These are phyloP conservation scores for Akebia trifoliata DNA, from an alignment of 164 flowering plant genomes.

Conservation along the genomic window DNA sequence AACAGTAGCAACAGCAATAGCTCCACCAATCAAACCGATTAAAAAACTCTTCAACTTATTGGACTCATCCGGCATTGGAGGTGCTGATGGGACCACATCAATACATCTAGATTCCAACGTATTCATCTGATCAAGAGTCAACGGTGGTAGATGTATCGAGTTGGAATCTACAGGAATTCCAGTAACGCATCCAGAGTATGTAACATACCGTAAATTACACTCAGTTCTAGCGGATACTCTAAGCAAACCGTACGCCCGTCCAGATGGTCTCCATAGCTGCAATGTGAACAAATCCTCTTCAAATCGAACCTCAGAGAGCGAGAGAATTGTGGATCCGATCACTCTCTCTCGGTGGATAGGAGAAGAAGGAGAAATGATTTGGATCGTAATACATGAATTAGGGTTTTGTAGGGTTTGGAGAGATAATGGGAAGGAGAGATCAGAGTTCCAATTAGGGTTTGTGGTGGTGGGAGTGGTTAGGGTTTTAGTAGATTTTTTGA, in stretches of 20 bases:
- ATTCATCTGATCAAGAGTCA: neutral
- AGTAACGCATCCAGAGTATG: slow-evolving; percentile 7
- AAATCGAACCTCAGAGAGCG: slow-evolving; percentile 1
- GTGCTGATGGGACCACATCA: slow-evolving; percentile 9
- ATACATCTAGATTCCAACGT: neutral
- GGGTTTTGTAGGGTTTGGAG: slow-evolving; percentile 11
- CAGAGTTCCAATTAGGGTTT: slow-evolving; percentile 7
- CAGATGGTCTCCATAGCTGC: slow-evolving; percentile 21
- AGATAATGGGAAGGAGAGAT: slow-evolving; percentile 12
- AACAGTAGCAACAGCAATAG: slow-evolving; percentile 13
- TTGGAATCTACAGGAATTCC: slow-evolving; percentile 10
- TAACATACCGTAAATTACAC: neutral
- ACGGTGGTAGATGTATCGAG: neutral
- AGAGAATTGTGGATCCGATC: slow-evolving; percentile 6
- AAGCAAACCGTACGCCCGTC: slow-evolving; percentile 16
- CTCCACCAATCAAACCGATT: slow-evolving; percentile 17
- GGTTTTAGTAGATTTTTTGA: slow-evolving; percentile 11
- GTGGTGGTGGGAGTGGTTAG: neutral
- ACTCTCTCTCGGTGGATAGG: slow-evolving; percentile 6
- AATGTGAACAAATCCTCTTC: slow-evolving; percentile 10
- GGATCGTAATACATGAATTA: slow-evolving; percentile 8
- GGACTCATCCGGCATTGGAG: neutral
- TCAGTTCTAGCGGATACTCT: slow-evolving; percentile 7
- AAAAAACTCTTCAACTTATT: slow-evolving; percentile 11
- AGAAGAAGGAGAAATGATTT: slow-evolving; percentile 10